These are phyloP conservation scores for Reticulascus tulasneorum DNA, from an alignment of 2,329 filamentous ascomycete species.

Conservation along the genomic window DNA sequence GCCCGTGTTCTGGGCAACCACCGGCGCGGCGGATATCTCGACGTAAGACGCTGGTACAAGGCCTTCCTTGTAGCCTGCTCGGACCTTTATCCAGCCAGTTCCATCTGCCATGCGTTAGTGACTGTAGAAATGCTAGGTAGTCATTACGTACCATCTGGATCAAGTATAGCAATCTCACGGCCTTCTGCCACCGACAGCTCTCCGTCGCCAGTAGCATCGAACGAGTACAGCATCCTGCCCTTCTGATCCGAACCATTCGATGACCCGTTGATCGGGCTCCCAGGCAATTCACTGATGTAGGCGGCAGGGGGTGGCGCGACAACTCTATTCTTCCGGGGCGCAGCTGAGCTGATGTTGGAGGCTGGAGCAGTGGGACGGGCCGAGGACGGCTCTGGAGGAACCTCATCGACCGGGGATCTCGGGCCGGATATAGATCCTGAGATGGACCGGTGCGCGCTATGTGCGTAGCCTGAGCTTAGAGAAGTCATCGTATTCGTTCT, in stretches of 20 bases:
- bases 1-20: constrained; percentile 40
- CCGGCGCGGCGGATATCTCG: constrained; percentile 54
- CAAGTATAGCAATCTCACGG: constrained; percentile 70
- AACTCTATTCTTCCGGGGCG: constrained; percentile 61
- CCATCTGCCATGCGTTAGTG: constrained; percentile 58
- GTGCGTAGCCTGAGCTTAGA: constrained; percentile 81
- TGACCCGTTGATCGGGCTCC: constrained; percentile 42
- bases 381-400: constrained; percentile 32
- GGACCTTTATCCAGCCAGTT: constrained; percentile 85
- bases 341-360: constrained; percentile 19
- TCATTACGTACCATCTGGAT: constrained; percentile 73
- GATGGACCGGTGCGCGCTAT: constrained; percentile 72
- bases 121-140: not conserved
- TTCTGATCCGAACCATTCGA: constrained; percentile 51
- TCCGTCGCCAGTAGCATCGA: constrained; percentile 74
- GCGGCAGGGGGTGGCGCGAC: constrained; percentile 82
- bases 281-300: constrained; percentile 68
- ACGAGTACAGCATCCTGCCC: constrained; percentile 87
- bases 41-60: constrained; percentile 85
- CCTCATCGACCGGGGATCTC: constrained; percentile 49
- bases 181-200: constrained; percentile 80
- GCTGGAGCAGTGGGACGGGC: constrained; percentile 17
- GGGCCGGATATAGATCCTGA: constrained; percentile 54
- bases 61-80: constrained; percentile 70
- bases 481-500: constrained; percentile 88